Conservation (phyloP, 2,329 filamentous ascomycete species). For the Exophiala sp. region DNA sequence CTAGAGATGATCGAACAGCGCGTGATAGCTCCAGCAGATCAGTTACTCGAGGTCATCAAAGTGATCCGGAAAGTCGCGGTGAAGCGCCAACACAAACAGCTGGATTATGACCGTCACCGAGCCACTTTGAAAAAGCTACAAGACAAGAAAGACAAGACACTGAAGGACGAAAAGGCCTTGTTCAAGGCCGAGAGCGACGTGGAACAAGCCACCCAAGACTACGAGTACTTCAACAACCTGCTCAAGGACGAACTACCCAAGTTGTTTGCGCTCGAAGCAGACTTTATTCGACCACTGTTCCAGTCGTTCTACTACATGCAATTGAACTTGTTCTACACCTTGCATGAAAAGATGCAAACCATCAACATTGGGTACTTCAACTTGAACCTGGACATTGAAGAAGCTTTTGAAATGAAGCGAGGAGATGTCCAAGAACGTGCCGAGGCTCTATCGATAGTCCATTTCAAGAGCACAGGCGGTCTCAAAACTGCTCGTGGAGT, state of each 20-base stretch:
- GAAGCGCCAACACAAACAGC: conserved; percentile 95
- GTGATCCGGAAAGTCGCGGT: conserved; percentile 78
- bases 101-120: conserved; percentile 89
- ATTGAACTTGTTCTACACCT: conserved; percentile 96
- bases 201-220: conserved; percentile 89
- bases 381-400: conserved; percentile 81
- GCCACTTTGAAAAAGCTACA: conserved; percentile 84
- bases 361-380: conserved; percentile 98
- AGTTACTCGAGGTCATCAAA: conserved; percentile 92
- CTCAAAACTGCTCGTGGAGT: conserved; percentile 31
- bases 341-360: conserved; percentile 95
- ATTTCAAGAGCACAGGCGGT: conserved; percentile 83
- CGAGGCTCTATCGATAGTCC: conserved; percentile 78
- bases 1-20: conserved; percentile 94
- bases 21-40: conserved; percentile 85
- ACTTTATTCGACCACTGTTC: conserved; percentile 96
- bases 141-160: conserved; percentile 91
- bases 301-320: conserved; percentile 99
- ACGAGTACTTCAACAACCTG: conserved; percentile 95
- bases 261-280: conserved; percentile 78
- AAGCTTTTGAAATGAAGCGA: conserved; percentile 81
- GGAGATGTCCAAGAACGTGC: conserved; percentile 80
- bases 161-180: conserved; percentile 95
- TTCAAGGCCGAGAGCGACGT: conserved; percentile 93
- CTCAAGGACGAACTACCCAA: conserved; percentile 93